Conservation (phyloP, 2,329 filamentous ascomycete species). For the Pleoardoris graminearum region DNA sequence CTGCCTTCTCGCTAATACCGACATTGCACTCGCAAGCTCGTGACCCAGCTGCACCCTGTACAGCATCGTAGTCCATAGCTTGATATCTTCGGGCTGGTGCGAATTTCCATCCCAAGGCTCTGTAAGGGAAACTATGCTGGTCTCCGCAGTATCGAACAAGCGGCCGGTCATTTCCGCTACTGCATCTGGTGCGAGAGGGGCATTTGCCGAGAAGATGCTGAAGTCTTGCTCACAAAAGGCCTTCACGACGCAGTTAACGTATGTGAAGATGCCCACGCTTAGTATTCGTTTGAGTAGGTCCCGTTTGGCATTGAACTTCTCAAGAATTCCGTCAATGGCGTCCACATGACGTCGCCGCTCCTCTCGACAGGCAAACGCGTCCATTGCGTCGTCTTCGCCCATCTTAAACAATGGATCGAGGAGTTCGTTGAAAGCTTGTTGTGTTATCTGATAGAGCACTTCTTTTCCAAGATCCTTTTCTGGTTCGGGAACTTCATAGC, state of each 20-base stretch:
- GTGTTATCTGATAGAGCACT: slow-evolving; percentile 86
- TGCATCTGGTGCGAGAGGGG: slow-evolving; percentile 3
- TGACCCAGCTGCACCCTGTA: slow-evolving; percentile 24
- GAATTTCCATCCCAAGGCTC: slow-evolving; percentile 14
- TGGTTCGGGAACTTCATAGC: slow-evolving; percentile 76
- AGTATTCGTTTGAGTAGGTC: slow-evolving; percentile 21
- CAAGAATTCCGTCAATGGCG: slow-evolving; percentile 25
- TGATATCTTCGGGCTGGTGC: slow-evolving; percentile 14
- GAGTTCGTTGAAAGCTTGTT: slow-evolving; percentile 91
- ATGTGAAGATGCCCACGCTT: slow-evolving; percentile 31
- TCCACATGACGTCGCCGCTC: slow-evolving; percentile 31
- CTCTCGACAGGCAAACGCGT: slow-evolving; percentile 54
- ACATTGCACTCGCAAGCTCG: slow-evolving; percentile 24
- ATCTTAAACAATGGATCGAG: slow-evolving; percentile 83
- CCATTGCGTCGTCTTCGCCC: slow-evolving; percentile 75
- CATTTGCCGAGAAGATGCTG: neutral
- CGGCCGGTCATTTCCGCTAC: slow-evolving; percentile 9
- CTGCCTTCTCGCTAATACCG: slow-evolving; percentile 15
- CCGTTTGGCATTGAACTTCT: slow-evolving; percentile 20
- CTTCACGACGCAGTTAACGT: slow-evolving; percentile 30
- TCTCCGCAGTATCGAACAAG: slow-evolving; percentile 22
- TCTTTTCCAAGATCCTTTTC: slow-evolving; percentile 85
- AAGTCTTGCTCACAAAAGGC: slow-evolving; percentile 17
- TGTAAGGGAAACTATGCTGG: slow-evolving; percentile 15
- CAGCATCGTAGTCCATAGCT: slow-evolving; percentile 31